These are phyloP conservation scores for Inosperma sp. DNA, from an alignment of 768 basidiomycete species.

Conservation along the genomic window DNA sequence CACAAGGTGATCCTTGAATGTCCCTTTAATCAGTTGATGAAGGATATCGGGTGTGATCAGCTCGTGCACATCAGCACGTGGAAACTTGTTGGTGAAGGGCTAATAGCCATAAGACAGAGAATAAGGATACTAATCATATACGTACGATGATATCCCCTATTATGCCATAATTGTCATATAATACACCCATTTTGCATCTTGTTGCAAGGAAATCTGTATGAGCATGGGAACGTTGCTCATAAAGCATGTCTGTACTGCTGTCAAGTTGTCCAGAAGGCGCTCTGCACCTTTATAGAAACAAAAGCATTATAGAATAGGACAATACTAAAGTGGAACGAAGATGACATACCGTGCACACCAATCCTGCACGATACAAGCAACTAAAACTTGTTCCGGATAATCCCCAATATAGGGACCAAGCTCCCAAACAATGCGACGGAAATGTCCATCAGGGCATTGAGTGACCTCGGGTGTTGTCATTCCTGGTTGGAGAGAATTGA, in stretches of 20 bases:
- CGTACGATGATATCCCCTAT: constrained; percentile 6
- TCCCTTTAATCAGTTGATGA: constrained; percentile 12
- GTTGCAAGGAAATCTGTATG: background rate
- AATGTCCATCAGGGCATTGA: constrained; percentile 30
- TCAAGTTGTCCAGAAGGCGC: background rate
- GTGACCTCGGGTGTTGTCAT: constrained; percentile 28
- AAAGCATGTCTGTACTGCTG: background rate
- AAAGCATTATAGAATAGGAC: background rate
- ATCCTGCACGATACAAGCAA: constrained; percentile 29
- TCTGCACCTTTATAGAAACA: constrained; percentile 4
- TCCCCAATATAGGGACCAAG: constrained; percentile 37
- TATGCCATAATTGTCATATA: constrained; percentile 8
- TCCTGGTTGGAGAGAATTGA: constrained; percentile 18
- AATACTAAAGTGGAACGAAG: constrained; percentile 8
- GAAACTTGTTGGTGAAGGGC: constrained; percentile 9
- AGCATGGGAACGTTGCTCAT: background rate
- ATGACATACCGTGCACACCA: constrained; percentile 34
- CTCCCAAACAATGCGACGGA: constrained; percentile 25
- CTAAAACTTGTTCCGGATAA: constrained; percentile 35
- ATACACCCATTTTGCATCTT: background rate
- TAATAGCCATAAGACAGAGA: background rate
- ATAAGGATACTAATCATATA: background rate
- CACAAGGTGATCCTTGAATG: too few species aligned
- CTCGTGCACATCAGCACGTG: constrained; percentile 7
- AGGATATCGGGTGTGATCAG: constrained; percentile 6